Evolutionary conservation across 2,329 filamentous ascomycete genomes (phyloP).

Genomic region (Volutella citrinella): DNA sequence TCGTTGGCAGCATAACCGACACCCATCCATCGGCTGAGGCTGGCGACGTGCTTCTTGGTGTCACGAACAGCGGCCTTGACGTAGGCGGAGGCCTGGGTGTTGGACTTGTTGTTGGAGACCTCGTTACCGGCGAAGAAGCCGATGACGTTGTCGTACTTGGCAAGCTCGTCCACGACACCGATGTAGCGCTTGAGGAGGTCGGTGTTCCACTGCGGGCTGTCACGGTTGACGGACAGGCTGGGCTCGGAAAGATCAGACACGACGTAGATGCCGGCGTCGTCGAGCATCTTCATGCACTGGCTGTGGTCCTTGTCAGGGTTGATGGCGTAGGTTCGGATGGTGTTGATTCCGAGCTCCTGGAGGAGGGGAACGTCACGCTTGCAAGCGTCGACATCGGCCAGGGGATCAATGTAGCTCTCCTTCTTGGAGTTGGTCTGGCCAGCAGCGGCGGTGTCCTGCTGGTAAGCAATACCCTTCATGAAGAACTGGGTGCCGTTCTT

Average conservation of each 20-base stretch:
- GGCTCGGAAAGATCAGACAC: conserved; percentile 88
- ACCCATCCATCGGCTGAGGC: conserved; percentile 74
- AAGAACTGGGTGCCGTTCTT: conserved; percentile 67
- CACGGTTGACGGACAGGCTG: conserved; percentile 77
- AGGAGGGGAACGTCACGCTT: conserved; percentile 83
- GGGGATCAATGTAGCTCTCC: conserved; percentile 73
- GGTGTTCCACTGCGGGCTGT: conserved; percentile 74
- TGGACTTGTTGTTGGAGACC: conserved; percentile 84
- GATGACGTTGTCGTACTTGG: conserved; percentile 83
- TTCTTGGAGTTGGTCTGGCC: conserved; percentile 44
- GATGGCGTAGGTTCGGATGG: conserved; percentile 92
- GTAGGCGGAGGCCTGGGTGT: conserved; percentile 86
- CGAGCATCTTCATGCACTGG: conserved; percentile 79
- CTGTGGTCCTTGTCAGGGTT: conserved; percentile 76
- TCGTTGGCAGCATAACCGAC: conserved; percentile 97
- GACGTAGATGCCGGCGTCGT: conserved; percentile 89
- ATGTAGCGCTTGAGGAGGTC: conserved; percentile 79
- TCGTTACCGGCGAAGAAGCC: conserved; percentile 99
- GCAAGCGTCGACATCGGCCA: conserved; percentile 70
- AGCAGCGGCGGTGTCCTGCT: conserved; percentile 68
- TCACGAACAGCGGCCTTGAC: conserved; percentile 98
- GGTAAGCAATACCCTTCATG: conserved; percentile 94
- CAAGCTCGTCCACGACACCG: conserved; percentile 75
- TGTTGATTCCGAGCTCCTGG: conserved; percentile 77
- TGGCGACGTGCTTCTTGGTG: conserved; percentile 89